Evolutionary conservation across 495 filamentous ascomycete species (phyloP).

Genomic region (Xylaria venustula): DNA sequence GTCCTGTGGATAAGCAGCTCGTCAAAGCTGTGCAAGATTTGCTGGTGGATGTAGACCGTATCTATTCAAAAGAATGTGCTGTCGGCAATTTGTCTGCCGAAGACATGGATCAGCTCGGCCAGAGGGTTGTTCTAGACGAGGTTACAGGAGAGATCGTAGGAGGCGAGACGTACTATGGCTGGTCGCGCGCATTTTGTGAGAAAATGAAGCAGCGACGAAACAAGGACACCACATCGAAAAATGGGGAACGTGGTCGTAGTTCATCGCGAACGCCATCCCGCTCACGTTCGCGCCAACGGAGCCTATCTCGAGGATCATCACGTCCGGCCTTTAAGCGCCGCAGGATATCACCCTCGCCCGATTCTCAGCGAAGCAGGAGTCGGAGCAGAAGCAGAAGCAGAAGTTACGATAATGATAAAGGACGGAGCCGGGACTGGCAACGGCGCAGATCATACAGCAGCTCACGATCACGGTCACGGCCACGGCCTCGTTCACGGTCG

Average conservation of each 20-base stretch:
- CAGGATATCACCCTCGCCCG: conserved; percentile 27
- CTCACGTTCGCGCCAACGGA: conserved; percentile 32
- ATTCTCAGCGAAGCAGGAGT: conserved; percentile 15
- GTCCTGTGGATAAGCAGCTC: conserved; percentile 67
- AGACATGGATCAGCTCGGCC: conserved; percentile 74
- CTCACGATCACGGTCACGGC: conserved; percentile 36
- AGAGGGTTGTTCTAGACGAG: conserved; percentile 60
- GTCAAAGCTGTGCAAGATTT: conserved; percentile 66
- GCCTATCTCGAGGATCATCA: conserved; percentile 24
- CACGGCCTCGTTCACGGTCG: conserved; percentile 9
- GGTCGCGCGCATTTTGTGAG: conserved; percentile 77
- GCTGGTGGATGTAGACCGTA: conserved; percentile 63
- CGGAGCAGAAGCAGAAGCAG: conserved; percentile 26
- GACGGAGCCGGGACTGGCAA: conserved; percentile 49
- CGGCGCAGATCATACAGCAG: conserved; percentile 35
- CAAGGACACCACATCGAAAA: conserved; percentile 19
- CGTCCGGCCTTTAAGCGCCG: conserved; percentile 33
- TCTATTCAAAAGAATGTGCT: conserved; percentile 49
- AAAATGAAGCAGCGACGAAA: conserved; percentile 68
- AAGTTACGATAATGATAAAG: conserved; percentile 38
- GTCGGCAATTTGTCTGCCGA: conserved; percentile 31
- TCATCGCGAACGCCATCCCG: conserved; percentile 33
- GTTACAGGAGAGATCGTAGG: conserved; percentile 57
- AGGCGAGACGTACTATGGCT: conserved; percentile 81
- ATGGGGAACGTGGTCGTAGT: conserved; percentile 21